A percentile compares a stretch with the other conserved stretches of the same genome.
Evolutionary conservation across 345 rosid genomes (phyloP).

Genomic region (Euphorbia peplus): DNA sequence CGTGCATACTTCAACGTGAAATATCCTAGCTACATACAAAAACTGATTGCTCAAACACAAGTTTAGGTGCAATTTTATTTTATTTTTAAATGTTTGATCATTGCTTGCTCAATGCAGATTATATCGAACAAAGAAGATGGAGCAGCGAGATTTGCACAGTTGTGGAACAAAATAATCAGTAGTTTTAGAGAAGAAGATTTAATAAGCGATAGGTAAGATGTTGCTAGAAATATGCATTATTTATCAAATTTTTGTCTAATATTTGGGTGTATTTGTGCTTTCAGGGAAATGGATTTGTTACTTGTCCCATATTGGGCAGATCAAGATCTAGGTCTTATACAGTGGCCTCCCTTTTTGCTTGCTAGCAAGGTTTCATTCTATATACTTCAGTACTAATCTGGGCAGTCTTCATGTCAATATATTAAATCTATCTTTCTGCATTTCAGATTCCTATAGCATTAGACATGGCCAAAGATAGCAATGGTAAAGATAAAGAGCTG

Average conservation of each 20-base stretch:
- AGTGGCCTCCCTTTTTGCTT: slow-evolving; percentile 97
- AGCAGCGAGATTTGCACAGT: slow-evolving; percentile 93
- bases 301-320: slow-evolving; percentile 99
- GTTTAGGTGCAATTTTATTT: background rate
- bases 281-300: slow-evolving; percentile 93
- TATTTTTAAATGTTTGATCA: too few relatives aligned
- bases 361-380: slow-evolving; percentile 82
- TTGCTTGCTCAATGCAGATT: slow-evolving; percentile 39
- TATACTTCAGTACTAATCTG: background rate
- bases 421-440: slow-evolving; percentile 13
- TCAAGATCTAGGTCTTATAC: slow-evolving; percentile 78
- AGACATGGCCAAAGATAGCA: slow-evolving; percentile 99
- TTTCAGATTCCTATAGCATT: slow-evolving; percentile 90
- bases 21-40: background rate
- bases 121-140: slow-evolving; percentile 63
- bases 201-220: slow-evolving; percentile 62
- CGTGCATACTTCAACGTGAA: too few relatives aligned
- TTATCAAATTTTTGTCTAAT: background rate
- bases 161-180: slow-evolving; percentile 94
- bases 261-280: slow-evolving; percentile 7
- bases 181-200: slow-evolving; percentile 98
- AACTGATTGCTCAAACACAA: background rate
- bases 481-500: slow-evolving; percentile 87
- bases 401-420: slow-evolving; percentile 7
- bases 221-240: background rate